phyloP scores from a whole-genome alignment of 768 basidiomycete species.

The Ramaria sp. region DNA sequence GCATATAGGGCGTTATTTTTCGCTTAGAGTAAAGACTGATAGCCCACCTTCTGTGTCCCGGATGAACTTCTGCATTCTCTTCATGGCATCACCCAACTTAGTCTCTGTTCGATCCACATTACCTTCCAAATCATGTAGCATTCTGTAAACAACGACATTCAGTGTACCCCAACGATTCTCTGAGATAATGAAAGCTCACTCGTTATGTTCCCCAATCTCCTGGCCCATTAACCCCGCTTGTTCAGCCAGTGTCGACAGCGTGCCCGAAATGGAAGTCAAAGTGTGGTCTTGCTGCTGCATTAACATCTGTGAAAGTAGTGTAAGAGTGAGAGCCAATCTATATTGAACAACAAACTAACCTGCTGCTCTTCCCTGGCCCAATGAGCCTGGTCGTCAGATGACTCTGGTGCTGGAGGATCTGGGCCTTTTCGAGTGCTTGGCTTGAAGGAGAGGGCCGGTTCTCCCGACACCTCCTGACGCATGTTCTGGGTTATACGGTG shows the following conservation, averaged over 20 bases:
- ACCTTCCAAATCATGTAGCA: slow-evolving; percentile 69
- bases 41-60: slow-evolving; percentile 68
- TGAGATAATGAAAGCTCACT: slow-evolving; percentile 39
- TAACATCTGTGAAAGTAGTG: slow-evolving; percentile 49
- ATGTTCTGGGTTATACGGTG: slow-evolving; percentile 41
- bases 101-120: slow-evolving; percentile 60
- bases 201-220: slow-evolving; percentile 86
- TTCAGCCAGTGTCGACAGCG: slow-evolving; percentile 70
- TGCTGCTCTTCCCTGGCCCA: slow-evolving; percentile 87
- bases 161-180: not conserved
- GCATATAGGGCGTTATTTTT: not conserved
- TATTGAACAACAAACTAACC: slow-evolving; percentile 26
- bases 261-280: slow-evolving; percentile 80
- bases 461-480: slow-evolving; percentile 44
- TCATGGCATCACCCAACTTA: slow-evolving; percentile 56
- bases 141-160: slow-evolving; percentile 32
- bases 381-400: slow-evolving; percentile 56
- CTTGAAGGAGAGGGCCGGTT: slow-evolving; percentile 10
- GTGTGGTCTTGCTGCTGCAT: slow-evolving; percentile 84
- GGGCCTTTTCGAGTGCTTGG: not conserved
- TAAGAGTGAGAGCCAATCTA: not conserved
- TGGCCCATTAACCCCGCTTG: slow-evolving; percentile 93
- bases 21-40: not conserved
- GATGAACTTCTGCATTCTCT: slow-evolving; percentile 66
- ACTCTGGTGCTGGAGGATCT: slow-evolving; percentile 7